These are phyloP conservation scores for Populus trichocarpa DNA, from an alignment of 441 rosid species.

Conservation along the genomic window DNA sequence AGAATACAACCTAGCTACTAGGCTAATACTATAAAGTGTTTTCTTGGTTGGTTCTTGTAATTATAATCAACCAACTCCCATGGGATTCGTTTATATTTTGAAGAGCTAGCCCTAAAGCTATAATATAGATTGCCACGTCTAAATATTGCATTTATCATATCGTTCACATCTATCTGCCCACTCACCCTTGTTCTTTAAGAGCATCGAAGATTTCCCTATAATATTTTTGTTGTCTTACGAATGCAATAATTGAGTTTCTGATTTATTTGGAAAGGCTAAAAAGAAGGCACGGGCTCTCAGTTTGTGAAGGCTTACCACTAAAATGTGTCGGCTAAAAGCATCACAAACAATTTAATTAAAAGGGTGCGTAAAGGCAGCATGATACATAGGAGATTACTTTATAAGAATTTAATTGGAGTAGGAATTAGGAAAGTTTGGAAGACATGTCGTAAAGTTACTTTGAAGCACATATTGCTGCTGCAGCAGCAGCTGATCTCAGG, in stretches of 20 bases:
- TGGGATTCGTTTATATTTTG: not conserved
- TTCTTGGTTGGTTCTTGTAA: not conserved
- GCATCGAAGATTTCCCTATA: not conserved
- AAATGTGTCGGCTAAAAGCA: slow-evolving; percentile 48
- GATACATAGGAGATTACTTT: not conserved
- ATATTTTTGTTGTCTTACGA: not conserved
- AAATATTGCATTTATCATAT: not conserved
- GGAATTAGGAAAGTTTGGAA: slow-evolving; percentile 21
- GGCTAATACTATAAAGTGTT: not conserved
- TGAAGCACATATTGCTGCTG: slow-evolving; percentile 17
- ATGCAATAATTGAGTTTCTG: not conserved
- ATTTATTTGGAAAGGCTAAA: not conserved
- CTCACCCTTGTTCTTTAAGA: not conserved
- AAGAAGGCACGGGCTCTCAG: not conserved
- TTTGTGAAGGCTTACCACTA: slow-evolving; percentile 24
- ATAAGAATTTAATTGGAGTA: not conserved
- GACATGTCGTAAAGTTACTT: slow-evolving; percentile 32
- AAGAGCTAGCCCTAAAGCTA: not conserved
- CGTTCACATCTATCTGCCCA: not conserved
- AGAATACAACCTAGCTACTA: slow-evolving; percentile 4
- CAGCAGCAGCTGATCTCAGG: not conserved
- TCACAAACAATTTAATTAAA: slow-evolving; percentile 24
- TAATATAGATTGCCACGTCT: not conserved
- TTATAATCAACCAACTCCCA: not conserved
- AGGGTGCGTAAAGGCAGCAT: slow-evolving; percentile 17